phyloP scores from a whole-genome alignment of 2,329 filamentous ascomycete genomes.

The Cercospora sp. region DNA sequence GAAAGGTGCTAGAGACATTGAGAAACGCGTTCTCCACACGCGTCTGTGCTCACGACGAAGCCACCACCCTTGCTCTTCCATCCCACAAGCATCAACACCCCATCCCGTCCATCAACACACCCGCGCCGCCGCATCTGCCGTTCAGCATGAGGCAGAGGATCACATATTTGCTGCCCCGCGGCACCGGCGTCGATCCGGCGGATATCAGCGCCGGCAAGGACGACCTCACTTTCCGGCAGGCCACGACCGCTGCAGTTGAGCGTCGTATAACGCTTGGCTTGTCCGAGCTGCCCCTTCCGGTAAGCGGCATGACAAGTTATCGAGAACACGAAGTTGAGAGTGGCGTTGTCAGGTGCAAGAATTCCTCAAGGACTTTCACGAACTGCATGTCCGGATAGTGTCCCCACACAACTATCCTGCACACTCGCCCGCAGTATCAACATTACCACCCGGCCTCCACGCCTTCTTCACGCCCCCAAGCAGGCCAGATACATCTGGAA shows the following conservation, averaged over 20 bases:
- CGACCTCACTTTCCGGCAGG: constrained; percentile 56
- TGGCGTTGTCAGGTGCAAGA: constrained; percentile 54
- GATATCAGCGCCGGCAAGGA: constrained; percentile 59
- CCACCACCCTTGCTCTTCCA: constrained; percentile 1
- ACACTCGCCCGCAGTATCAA: constrained; percentile 70
- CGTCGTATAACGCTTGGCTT: constrained; percentile 73
- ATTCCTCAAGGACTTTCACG: constrained; percentile 63
- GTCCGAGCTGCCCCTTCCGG: constrained; percentile 70
- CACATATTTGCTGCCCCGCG: constrained; percentile 69
- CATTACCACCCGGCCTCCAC: constrained; percentile 78
- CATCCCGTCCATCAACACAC: neutral
- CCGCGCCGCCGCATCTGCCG: neutral
- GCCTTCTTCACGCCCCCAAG: constrained; percentile 68
- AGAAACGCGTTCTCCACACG: neutral
- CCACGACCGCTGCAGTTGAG: constrained; percentile 68
- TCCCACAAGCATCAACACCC: neutral
- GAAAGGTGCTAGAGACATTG: neutral
- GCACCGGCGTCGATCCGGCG: constrained; percentile 63
- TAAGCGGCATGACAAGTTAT: constrained; percentile 35
- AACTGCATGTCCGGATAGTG: constrained; percentile 80
- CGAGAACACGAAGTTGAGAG: constrained; percentile 6
- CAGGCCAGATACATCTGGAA: constrained; percentile 28
- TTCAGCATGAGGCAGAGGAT: constrained; percentile 70
- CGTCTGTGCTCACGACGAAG: neutral
- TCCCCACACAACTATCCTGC: constrained; percentile 58